phyloP scores from a whole-genome alignment of 805 yeast species.

The Candida sakaeoensis region DNA sequence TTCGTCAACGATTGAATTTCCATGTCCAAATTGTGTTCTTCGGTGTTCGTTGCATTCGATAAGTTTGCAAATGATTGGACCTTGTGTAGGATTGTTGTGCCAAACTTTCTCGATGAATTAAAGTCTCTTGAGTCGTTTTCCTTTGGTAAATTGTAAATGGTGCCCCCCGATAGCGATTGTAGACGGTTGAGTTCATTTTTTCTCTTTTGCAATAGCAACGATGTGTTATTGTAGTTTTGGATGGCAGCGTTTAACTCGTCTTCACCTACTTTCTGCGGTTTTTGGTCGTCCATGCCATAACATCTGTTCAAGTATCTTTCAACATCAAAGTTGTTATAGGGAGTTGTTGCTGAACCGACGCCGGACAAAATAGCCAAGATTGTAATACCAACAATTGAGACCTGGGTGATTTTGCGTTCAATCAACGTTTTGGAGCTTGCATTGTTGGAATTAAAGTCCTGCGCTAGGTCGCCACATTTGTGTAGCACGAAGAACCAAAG shows the following conservation, averaged over 20 bases:
- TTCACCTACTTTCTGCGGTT: slow-evolving; percentile 18
- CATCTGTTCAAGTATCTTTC: slow-evolving; percentile 7
- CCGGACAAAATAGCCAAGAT: slow-evolving; percentile 50
- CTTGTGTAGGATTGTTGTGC: slow-evolving; percentile 32
- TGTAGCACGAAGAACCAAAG: slow-evolving; percentile 34
- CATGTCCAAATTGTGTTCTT: slow-evolving; percentile 30
- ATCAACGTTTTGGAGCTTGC: slow-evolving; percentile 14
- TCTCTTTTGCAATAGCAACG: slow-evolving; percentile 30
- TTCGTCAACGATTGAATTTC: slow-evolving; percentile 37
- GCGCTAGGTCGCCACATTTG: slow-evolving; percentile 31
- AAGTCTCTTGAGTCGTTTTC: slow-evolving; percentile 8
- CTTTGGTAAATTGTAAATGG: slow-evolving; percentile 21
- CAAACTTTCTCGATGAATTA: slow-evolving; percentile 13
- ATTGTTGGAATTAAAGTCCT: slow-evolving; percentile 18
- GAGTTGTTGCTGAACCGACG: slow-evolving; percentile 48
- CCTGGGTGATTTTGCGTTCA: slow-evolving; percentile 43
- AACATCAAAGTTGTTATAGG: slow-evolving; percentile 24
- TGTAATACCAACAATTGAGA: slow-evolving; percentile 48
- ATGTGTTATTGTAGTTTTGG: slow-evolving; percentile 41
- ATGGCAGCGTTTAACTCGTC: slow-evolving; percentile 30
- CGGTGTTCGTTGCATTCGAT: slow-evolving; percentile 20
- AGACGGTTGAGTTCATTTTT: slow-evolving; percentile 25
- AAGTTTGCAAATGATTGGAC: slow-evolving; percentile 41
- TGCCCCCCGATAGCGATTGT: slow-evolving; percentile 21
- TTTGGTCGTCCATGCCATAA: neutral